Evolutionary conservation across 352 stramenopile genomes (phyloP).

Genomic region (Aphanomyces stellatus): DNA sequence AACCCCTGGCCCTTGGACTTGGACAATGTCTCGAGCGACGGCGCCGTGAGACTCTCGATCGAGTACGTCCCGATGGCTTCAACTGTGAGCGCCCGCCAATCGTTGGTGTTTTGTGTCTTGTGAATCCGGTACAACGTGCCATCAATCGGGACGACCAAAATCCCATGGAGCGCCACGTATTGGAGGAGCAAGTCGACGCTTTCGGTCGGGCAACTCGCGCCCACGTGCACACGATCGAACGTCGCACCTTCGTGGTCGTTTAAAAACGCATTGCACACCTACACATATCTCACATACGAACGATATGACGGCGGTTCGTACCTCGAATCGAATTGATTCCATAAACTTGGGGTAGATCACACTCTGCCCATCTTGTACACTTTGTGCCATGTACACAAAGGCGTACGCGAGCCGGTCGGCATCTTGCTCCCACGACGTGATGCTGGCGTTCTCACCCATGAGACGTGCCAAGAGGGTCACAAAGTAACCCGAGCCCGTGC

Average conservation of each 20-base stretch:
- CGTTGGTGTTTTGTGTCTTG: background rate
- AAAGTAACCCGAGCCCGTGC: constrained; percentile 19
- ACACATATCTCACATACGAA: background rate
- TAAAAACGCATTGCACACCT: constrained; percentile 19
- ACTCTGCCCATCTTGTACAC: constrained; percentile 5
- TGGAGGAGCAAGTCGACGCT: constrained; percentile 15
- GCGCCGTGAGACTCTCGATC: constrained; percentile 12
- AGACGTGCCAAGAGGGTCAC: constrained; percentile 8
- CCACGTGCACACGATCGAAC: constrained; percentile 17
- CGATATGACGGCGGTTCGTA: background rate
- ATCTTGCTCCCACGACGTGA: constrained; percentile 19
- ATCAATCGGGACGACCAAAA: constrained; percentile 13
- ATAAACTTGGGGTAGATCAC: constrained; percentile 5
- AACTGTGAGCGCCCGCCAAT: background rate
- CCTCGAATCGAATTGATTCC: constrained; percentile 9
- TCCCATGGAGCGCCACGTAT: constrained; percentile 4
- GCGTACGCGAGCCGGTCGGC: constrained; percentile 12
- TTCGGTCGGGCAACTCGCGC: constrained; percentile 11
- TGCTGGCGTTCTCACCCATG: background rate
- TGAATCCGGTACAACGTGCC: constrained; percentile 14
- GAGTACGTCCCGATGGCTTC: background rate
- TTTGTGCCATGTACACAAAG: constrained; percentile 17
- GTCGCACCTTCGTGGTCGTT: background rate
- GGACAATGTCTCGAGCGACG: constrained; percentile 5
- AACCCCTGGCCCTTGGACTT: background rate